Percentiles rank a stretch among this genome's conserved stretches.
phyloP scores from a whole-genome alignment of 805 yeast species.

The Metschnikowia hibisci region DNA sequence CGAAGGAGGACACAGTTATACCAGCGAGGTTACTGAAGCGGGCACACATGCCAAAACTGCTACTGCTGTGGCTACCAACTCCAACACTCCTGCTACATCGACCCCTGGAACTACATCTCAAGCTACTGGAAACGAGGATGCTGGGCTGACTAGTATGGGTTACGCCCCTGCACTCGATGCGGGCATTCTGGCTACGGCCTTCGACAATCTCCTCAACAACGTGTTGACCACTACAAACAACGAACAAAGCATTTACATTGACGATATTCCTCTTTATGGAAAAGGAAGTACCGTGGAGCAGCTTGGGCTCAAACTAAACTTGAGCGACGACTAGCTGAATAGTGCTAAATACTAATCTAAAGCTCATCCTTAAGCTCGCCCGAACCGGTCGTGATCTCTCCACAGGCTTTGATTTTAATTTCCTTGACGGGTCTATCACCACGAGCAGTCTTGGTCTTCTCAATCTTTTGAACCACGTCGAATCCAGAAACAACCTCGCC shows the following conservation, averaged over 20 bases:
- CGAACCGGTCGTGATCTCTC: constrained; percentile 49
- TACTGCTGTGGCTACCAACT: constrained; percentile 9
- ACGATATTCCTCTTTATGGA: constrained; percentile 38
- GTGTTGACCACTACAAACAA: constrained; percentile 19
- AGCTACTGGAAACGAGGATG: constrained; percentile 12
- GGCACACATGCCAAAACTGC: constrained; percentile 1
- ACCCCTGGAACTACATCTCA: constrained; percentile 18
- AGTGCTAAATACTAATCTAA: constrained; percentile 7
- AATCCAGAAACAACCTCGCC: constrained; percentile 90
- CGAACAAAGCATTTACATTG: constrained; percentile 28
- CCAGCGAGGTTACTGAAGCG: constrained; percentile 10
- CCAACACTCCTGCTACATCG: constrained; percentile 16
- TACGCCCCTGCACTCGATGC: constrained; percentile 11
- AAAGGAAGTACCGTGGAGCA: constrained; percentile 37
- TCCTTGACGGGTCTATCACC: constrained; percentile 71
- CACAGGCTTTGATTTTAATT: constrained; percentile 64
- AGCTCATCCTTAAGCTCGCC: constrained; percentile 29
- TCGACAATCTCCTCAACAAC: constrained; percentile 28
- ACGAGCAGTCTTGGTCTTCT: constrained; percentile 61
- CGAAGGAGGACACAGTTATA: constrained; percentile 34
- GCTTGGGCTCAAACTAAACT: constrained; percentile 29
- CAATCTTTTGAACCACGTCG: constrained; percentile 76
- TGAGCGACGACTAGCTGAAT: constrained; percentile 15
- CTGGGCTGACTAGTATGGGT: constrained; percentile 9
- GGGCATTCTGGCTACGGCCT: constrained; percentile 29